phyloP scores from a whole-genome alignment of 2,329 filamentous ascomycete genomes.

The Aspergillus sojae region DNA sequence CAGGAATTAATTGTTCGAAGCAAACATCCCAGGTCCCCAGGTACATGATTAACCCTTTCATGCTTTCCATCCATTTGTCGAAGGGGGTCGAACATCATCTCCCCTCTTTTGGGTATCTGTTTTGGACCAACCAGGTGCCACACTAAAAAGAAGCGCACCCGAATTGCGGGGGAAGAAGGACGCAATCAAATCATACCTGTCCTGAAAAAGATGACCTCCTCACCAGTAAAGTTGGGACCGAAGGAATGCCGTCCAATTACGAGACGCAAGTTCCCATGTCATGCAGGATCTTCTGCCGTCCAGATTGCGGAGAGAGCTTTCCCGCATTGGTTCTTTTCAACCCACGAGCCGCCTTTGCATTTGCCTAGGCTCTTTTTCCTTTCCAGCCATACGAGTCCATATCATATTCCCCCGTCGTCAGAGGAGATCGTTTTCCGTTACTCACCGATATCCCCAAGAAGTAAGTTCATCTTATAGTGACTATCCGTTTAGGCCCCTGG shows the following conservation, averaged over 20 bases:
- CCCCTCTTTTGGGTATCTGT: background rate
- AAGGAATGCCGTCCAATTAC: slow-evolving; percentile 7
- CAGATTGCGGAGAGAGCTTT: slow-evolving; percentile 27
- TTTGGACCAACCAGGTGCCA: background rate
- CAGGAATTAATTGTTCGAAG: background rate
- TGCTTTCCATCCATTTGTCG: background rate
- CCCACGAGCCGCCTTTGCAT: slow-evolving; percentile 4
- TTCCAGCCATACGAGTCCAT: background rate
- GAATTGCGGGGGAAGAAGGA: slow-evolving; percentile 3
- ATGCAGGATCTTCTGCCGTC: slow-evolving; percentile 23
- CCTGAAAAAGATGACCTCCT: background rate
- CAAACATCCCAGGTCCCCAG: slow-evolving; percentile 1
- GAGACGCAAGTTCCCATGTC: slow-evolving; percentile 7
- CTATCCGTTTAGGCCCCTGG: background rate
- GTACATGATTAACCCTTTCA: background rate
- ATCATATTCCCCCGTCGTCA: background rate
- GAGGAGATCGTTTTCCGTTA: background rate
- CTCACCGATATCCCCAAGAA: background rate
- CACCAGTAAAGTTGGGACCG: slow-evolving; percentile 1
- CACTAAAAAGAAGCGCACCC: slow-evolving; percentile 2
- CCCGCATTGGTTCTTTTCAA: slow-evolving; percentile 12
- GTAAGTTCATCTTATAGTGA: background rate
- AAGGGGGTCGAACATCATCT: background rate
- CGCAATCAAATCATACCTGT: background rate
- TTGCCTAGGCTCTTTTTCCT: background rate